A percentile compares a stretch with the other conserved stretches of the same genome.
phyloP scores from a whole-genome alignment of 345 rosid species.

The Chamaenerion angustifolium region DNA sequence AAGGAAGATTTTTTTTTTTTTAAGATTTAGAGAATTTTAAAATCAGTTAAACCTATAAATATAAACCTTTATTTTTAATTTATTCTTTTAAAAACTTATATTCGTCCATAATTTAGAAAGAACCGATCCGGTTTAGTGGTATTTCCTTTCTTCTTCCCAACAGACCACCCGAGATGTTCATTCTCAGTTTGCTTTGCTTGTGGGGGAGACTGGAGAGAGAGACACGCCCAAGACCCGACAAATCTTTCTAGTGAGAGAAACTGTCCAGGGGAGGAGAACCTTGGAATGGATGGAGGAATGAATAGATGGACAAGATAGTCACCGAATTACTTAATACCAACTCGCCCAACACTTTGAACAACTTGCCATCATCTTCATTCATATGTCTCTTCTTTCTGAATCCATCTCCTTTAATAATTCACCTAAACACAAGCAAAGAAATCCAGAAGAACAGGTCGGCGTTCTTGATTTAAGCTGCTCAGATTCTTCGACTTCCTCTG shows the following conservation, averaged over 20 bases:
- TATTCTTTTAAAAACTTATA: no score
- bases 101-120: no score
- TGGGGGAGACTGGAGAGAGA: no score
- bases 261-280: conserved; percentile 29
- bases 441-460: no score
- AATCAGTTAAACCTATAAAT: no score
- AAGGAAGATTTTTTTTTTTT: no score
- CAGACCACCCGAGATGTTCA: neutral
- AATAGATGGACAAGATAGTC: conserved; percentile 11
- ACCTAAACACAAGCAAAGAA: neutral
- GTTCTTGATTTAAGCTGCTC: neutral
- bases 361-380: neutral
- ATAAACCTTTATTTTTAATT: no score
- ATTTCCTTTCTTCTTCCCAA: neutral
- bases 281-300: no score
- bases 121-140: no score
- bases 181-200: conserved; percentile 5
- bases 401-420: conserved; percentile 1
- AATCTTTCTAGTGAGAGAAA: neutral
- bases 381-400: conserved; percentile 8
- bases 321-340: neutral
- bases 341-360: conserved; percentile 4
- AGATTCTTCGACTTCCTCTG: no score
- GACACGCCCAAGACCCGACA: neutral
- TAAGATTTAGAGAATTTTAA: no score